These are phyloP conservation scores for Hemisphaericaspora xylofermentans DNA, from an alignment of 1,139 yeast species.

Conservation along the genomic window DNA sequence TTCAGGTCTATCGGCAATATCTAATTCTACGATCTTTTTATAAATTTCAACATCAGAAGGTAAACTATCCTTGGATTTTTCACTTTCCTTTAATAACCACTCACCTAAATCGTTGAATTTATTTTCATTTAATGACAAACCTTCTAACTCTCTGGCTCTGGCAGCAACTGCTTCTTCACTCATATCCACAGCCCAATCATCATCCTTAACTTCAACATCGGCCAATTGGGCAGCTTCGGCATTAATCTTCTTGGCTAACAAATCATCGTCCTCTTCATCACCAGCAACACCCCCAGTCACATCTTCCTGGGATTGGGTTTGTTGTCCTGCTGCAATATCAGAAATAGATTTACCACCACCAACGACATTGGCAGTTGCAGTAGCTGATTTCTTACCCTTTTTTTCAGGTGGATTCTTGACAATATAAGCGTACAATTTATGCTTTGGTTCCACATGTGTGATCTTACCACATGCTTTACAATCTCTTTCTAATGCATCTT, in stretches of 20 bases:
- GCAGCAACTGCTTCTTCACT: constrained; percentile 95
- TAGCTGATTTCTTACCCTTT: constrained; percentile 67
- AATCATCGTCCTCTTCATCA: constrained; percentile 66
- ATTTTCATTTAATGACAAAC: constrained; percentile 43
- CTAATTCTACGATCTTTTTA: constrained; percentile 82
- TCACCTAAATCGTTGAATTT: constrained; percentile 80
- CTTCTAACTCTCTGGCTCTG: constrained; percentile 86
- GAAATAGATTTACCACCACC: constrained; percentile 84
- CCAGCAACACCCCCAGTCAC: constrained; percentile 21
- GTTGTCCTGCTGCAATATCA: constrained; percentile 67
- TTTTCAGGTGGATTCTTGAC: constrained; percentile 87
- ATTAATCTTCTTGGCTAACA: constrained; percentile 74
- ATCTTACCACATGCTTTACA: constrained; percentile 98
- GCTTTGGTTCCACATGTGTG: constrained; percentile 80
- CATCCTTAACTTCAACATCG: constrained; percentile 71
- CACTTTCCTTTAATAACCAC: constrained; percentile 66
- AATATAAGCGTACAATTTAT: constrained; percentile 81
- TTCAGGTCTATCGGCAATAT: constrained; percentile 68
- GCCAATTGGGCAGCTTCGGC: constrained; percentile 78
- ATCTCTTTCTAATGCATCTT: constrained; percentile 79
- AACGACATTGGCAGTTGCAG: constrained; percentile 87
- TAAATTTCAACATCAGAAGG: constrained; percentile 89
- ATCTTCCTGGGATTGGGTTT: constrained; percentile 31
- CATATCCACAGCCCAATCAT: constrained; percentile 98
- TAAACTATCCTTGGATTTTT: constrained; percentile 55